phyloP scores from a whole-genome alignment of 2,329 filamentous ascomycete species.

The Niveomyces coronatus region DNA sequence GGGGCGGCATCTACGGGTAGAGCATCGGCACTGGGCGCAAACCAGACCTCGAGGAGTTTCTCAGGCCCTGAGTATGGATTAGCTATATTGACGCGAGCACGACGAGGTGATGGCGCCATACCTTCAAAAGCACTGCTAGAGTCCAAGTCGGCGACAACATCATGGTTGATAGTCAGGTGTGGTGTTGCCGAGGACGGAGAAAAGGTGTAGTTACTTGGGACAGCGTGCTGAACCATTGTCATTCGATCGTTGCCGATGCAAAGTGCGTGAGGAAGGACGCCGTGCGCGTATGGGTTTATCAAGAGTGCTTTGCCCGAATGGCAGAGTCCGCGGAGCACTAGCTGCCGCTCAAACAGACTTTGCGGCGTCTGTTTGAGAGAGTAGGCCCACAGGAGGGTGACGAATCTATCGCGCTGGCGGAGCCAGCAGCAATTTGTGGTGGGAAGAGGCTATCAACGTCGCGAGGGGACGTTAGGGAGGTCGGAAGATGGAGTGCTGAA shows the following conservation, averaged over 20 bases:
- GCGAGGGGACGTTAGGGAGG: conserved; percentile 80
- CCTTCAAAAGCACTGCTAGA: conserved; percentile 95
- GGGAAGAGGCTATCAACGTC: conserved; percentile 41
- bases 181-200: conserved; percentile 77
- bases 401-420: conserved; percentile 62
- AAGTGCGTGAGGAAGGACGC: too few relatives aligned
- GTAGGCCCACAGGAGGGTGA: conserved; percentile 80
- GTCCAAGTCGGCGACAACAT: conserved; percentile 85
- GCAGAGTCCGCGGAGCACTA: conserved; percentile 77
- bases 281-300: too few relatives aligned
- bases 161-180: conserved; percentile 92
- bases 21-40: conserved; percentile 66
- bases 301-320: conserved; percentile 26
- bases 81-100: conserved; percentile 4
- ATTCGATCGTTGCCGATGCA: too few relatives aligned
- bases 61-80: conserved; percentile 58
- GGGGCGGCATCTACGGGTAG: conserved; percentile 61
- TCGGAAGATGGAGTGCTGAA: conserved; percentile 71
- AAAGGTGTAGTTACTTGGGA: conserved; percentile 71
- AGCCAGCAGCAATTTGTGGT: conserved; percentile 63
- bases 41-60: conserved; percentile 98
- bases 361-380: conserved; percentile 91
- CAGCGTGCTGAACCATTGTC: conserved; percentile 69
- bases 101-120: conserved; percentile 23
- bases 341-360: conserved; percentile 96